A percentile compares a stretch with the other conserved stretches of the same genome.
These are phyloP conservation scores for Acmispon strigosus DNA, from an alignment of 306 rosid genomes.

Conservation along the genomic window DNA sequence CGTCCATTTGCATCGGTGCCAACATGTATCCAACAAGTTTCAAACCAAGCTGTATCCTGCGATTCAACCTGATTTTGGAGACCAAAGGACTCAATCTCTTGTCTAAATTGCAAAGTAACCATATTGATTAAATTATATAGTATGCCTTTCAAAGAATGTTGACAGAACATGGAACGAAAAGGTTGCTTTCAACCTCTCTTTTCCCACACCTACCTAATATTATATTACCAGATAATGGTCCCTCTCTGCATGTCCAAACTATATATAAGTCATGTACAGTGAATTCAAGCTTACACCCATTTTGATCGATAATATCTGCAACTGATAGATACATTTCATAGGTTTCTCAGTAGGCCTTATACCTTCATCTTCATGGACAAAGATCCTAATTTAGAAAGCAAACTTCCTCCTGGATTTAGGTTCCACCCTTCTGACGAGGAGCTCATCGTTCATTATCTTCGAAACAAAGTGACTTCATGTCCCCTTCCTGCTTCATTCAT, in stretches of 20 bases:
- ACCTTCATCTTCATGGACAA: constrained; percentile 32
- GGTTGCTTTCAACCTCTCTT: constrained; percentile 27
- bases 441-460: constrained; percentile 57
- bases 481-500: constrained; percentile 62
- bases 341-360: constrained; percentile 33
- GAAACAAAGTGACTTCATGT: constrained; percentile 51
- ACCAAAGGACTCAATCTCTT: constrained; percentile 33
- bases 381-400: constrained; percentile 34
- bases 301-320: constrained; percentile 38
- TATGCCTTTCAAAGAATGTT: constrained; percentile 22
- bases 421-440: constrained; percentile 84
- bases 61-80: constrained; percentile 2
- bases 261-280: constrained; percentile 43
- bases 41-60: constrained; percentile 1
- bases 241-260: constrained; percentile 32
- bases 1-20: too few species aligned
- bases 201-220: constrained; percentile 19
- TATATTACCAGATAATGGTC: constrained; percentile 29
- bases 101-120: constrained; percentile 27
- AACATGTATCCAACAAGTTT: not conserved
- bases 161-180: constrained; percentile 22
- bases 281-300: constrained; percentile 27
- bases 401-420: constrained; percentile 80
- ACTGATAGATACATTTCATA: constrained; percentile 17
- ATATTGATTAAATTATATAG: constrained; percentile 12